Evolutionary conservation across 1,284 basidiomycete genomes (phyloP).

Genomic region (Pseudozyma sp.): DNA sequence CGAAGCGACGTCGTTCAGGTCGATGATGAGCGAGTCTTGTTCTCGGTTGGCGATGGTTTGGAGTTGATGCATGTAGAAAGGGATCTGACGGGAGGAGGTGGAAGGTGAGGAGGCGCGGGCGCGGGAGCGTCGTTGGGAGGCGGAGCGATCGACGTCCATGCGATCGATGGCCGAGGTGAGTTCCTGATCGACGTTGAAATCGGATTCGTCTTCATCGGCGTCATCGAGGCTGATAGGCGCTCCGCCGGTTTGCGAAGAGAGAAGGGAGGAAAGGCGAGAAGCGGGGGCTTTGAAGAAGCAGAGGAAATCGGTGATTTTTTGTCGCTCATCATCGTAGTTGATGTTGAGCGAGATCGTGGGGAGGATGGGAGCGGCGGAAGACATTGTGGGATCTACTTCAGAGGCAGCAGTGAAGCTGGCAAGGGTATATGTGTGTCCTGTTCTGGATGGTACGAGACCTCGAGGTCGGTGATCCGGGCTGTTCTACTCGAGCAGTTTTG

Average conservation of each 20-base stretch:
- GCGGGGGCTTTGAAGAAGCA: slow-evolving; percentile 59
- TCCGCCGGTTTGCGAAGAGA: slow-evolving; percentile 11
- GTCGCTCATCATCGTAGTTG: slow-evolving; percentile 72
- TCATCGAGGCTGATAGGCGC: slow-evolving; percentile 29
- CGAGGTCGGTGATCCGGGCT: background rate
- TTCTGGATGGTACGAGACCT: background rate
- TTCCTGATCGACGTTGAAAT: slow-evolving; percentile 31
- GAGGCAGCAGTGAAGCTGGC: background rate
- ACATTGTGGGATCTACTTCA: slow-evolving; percentile 15
- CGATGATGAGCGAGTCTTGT: slow-evolving; percentile 83
- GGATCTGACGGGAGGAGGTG: slow-evolving; percentile 39
- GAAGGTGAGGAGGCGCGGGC: background rate
- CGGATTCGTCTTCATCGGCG: slow-evolving; percentile 28
- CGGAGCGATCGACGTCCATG: slow-evolving; percentile 39
- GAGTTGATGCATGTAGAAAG: slow-evolving; percentile 93
- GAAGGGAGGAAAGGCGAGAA: slow-evolving; percentile 33
- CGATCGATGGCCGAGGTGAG: slow-evolving; percentile 32
- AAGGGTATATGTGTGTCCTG: slow-evolving; percentile 9
- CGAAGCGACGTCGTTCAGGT: slow-evolving; percentile 81
- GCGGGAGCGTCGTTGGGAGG: background rate
- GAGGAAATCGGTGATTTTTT: slow-evolving; percentile 65
- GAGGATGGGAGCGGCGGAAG: slow-evolving; percentile 65
- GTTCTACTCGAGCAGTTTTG: too few relatives aligned
- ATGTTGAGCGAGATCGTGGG: slow-evolving; percentile 73
- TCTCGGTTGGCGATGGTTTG: slow-evolving; percentile 93